Percentiles rank a stretch among this genome's conserved stretches.
phyloP scores from a whole-genome alignment of 1,284 basidiomycete species.

The Ustilago curta region DNA sequence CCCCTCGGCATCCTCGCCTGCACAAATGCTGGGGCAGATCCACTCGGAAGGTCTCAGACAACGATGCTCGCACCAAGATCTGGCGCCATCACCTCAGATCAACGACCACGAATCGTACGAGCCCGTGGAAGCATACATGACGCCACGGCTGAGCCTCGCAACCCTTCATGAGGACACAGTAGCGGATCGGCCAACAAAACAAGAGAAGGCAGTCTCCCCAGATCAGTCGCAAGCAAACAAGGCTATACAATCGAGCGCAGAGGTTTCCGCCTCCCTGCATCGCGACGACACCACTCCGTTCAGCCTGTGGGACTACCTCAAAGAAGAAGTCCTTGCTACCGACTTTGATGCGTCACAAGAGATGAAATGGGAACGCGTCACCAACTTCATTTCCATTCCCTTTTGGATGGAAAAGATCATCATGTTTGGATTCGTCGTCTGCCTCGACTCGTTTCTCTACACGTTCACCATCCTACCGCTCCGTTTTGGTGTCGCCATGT shows the following conservation, averaged over 20 bases:
- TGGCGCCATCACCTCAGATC: constrained; percentile 20
- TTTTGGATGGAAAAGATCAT: constrained; percentile 96
- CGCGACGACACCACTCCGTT: constrained; percentile 39
- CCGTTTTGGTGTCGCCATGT: constrained; percentile 72
- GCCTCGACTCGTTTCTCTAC: constrained; percentile 96
- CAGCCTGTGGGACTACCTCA: constrained; percentile 90
- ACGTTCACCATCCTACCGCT: constrained; percentile 98
- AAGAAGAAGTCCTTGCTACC: constrained; percentile 82
- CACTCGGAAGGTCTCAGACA: constrained; percentile 5
- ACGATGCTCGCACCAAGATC: constrained; percentile 2
- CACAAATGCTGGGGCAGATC: neutral
- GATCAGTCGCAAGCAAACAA: constrained; percentile 1
- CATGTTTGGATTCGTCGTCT: constrained; percentile 90
- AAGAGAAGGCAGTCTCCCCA: neutral
- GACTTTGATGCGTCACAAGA: constrained; percentile 94
- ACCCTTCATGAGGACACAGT: constrained; percentile 24
- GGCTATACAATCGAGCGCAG: neutral
- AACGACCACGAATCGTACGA: constrained; percentile 20
- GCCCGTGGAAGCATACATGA: constrained; percentile 27
- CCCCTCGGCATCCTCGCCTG: neutral
- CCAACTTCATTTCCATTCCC: constrained; percentile 94
- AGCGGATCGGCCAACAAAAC: neutral
- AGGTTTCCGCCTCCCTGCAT: neutral
- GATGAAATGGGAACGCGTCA: constrained; percentile 95
- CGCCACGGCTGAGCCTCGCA: constrained; percentile 21